Evolutionary conservation across 2,329 filamentous ascomycete species (phyloP).

Genomic region (Alternaria panax): DNA sequence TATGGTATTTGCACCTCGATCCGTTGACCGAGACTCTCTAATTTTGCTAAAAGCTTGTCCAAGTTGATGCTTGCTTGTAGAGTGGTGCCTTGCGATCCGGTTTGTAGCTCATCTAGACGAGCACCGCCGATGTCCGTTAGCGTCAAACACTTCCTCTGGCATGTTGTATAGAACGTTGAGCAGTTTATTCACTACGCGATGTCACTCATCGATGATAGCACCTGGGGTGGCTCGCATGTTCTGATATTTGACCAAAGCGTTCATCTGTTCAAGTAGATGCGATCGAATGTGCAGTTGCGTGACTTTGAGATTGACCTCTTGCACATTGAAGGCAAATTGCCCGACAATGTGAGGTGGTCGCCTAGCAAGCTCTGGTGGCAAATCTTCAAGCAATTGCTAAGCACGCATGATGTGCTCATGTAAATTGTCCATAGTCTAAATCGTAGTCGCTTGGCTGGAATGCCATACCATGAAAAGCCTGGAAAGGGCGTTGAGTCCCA

Average conservation of each 20-base stretch:
- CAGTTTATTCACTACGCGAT: slow-evolving; percentile 27
- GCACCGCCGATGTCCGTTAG: slow-evolving; percentile 32
- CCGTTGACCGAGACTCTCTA: slow-evolving; percentile 24
- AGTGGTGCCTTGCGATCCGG: slow-evolving; percentile 20
- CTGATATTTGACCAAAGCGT: slow-evolving; percentile 20
- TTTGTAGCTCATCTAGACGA: slow-evolving; percentile 26
- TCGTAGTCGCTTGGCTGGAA: slow-evolving; percentile 24
- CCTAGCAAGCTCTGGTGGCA: slow-evolving; percentile 26
- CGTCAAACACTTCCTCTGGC: slow-evolving; percentile 30
- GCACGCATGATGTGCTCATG: slow-evolving; percentile 23
- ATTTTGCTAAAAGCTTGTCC: slow-evolving; percentile 22
- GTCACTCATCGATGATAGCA: slow-evolving; percentile 26
- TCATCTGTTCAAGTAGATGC: slow-evolving; percentile 32
- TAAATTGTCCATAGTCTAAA: slow-evolving; percentile 24
- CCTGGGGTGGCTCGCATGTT: slow-evolving; percentile 20
- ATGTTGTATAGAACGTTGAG: slow-evolving; percentile 26
- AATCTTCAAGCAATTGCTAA: slow-evolving; percentile 15
- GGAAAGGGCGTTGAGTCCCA: slow-evolving; percentile 28
- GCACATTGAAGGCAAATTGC: slow-evolving; percentile 30
- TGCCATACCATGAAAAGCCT: slow-evolving; percentile 30
- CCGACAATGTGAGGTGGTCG: neutral
- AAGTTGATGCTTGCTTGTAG: slow-evolving; percentile 24
- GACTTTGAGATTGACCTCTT: slow-evolving; percentile 32
- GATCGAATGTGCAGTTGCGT: slow-evolving; percentile 33
- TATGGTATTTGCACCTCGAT: slow-evolving; percentile 8